phyloP scores from a whole-genome alignment of 2,329 filamentous ascomycete species.

The Aspergillus alliaceus region DNA sequence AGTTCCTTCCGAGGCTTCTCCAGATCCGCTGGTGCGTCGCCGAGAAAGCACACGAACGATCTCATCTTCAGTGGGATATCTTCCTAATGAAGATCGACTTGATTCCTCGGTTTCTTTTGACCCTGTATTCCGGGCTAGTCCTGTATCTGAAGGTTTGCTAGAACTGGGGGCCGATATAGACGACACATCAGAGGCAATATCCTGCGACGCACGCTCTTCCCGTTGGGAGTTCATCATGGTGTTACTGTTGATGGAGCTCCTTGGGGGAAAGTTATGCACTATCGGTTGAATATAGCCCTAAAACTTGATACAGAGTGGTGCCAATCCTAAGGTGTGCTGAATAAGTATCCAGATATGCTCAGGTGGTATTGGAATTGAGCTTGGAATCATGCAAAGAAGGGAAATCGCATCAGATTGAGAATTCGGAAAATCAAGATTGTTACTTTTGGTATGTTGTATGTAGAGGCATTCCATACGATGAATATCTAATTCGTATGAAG shows the following conservation, averaged over 20 bases:
- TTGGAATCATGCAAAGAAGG: too few species aligned
- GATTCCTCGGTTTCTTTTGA: background rate
- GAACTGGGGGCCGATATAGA: background rate
- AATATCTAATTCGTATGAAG: too few species aligned
- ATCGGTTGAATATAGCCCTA: too few species aligned
- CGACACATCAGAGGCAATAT: background rate
- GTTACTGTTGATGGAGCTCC: background rate
- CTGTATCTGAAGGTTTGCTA: background rate
- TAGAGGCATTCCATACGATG: too few species aligned
- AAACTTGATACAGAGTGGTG: too few species aligned
- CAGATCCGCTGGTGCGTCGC: conserved; percentile 24
- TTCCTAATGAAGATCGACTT: background rate
- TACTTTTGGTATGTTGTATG: too few species aligned
- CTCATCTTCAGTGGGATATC: conserved; percentile 15
- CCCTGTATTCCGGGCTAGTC: background rate
- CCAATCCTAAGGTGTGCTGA: too few species aligned
- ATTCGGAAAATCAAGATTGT: too few species aligned
- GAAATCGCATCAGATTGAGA: too few species aligned
- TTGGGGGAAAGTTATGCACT: too few species aligned
- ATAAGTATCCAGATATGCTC: too few species aligned
- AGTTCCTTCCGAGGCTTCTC: conserved; percentile 5
- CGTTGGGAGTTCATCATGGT: background rate
- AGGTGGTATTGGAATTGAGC: too few species aligned
- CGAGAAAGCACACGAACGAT: conserved; percentile 25
- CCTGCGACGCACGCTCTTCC: background rate